Percentiles rank a stretch among this genome's conserved stretches.
These are phyloP conservation scores for Pseudogymnoascus sp. DNA, from an alignment of 2,329 filamentous ascomycete species.

Conservation along the genomic window DNA sequence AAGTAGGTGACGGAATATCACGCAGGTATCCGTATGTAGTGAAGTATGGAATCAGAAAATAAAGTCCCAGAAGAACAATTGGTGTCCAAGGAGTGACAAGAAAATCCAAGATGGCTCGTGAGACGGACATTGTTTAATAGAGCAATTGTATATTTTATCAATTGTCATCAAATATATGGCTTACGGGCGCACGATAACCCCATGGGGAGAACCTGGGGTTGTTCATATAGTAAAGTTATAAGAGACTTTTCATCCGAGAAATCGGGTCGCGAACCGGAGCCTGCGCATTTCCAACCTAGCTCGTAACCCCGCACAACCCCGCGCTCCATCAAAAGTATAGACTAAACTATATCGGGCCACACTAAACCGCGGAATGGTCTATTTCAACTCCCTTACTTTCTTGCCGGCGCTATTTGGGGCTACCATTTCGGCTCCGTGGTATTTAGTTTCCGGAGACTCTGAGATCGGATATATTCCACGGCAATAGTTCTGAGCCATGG, in stretches of 20 bases:
- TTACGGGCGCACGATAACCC: not conserved
- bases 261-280: not conserved
- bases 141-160: not conserved
- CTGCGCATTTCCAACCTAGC: not conserved
- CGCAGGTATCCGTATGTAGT: constrained; percentile 25
- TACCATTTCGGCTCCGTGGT: not conserved
- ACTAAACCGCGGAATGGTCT: not conserved
- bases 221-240: constrained; percentile 7
- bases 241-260: not conserved
- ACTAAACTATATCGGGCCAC: not conserved
- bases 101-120: constrained; percentile 31
- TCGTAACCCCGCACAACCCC: not conserved
- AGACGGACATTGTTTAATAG: constrained; percentile 15
- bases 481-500: not conserved
- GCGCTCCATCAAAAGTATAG: not conserved
- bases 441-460: not conserved
- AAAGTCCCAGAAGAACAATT: constrained; percentile 37
- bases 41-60: constrained; percentile 28
- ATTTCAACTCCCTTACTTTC: not conserved
- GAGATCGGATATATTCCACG: not conserved
- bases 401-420: constrained; percentile 7
- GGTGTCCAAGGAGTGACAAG: constrained; percentile 42
- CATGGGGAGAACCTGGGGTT: not conserved
- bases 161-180: not conserved
- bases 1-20: constrained; percentile 43